phyloP scores from a whole-genome alignment of 495 filamentous ascomycete genomes.

The Jackrogersella minutella region DNA sequence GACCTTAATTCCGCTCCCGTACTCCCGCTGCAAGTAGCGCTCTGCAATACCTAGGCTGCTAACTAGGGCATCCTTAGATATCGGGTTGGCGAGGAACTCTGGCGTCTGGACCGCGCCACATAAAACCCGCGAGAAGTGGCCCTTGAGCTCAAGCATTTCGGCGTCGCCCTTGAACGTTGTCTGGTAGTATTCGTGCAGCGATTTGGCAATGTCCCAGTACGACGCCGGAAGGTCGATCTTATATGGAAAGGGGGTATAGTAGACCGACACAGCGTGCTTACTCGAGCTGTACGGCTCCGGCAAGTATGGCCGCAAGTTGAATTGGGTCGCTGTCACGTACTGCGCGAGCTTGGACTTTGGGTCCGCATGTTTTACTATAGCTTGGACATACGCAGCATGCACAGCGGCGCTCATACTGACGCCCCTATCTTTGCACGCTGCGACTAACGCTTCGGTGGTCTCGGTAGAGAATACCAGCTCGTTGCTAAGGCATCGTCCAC shows the following conservation, averaged over 20 bases:
- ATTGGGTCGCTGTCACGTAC: constrained; percentile 33
- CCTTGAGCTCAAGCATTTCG: constrained; percentile 24
- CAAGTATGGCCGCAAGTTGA: constrained; percentile 32
- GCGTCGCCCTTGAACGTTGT: constrained; percentile 21
- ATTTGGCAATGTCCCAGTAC: constrained; percentile 26
- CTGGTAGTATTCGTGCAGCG: constrained; percentile 26
- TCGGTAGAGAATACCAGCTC: constrained; percentile 26
- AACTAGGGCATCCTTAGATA: constrained; percentile 31
- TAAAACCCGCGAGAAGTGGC: constrained; percentile 14
- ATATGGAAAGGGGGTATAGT: constrained; percentile 26
- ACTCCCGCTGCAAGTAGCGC: constrained; percentile 24
- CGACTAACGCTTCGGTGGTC: constrained; percentile 14
- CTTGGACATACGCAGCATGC: constrained; percentile 28
- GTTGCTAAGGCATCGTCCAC: constrained; percentile 15
- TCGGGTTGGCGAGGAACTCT: constrained; percentile 29
- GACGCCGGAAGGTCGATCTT: constrained; percentile 26
- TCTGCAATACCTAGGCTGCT: constrained; percentile 32
- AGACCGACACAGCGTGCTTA: constrained; percentile 28
- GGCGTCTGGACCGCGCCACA: constrained; percentile 21
- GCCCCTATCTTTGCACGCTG: constrained; percentile 19
- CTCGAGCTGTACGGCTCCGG: constrained; percentile 31
- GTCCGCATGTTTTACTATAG: constrained; percentile 27
- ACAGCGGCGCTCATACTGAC: constrained; percentile 19
- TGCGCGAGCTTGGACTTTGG: constrained; percentile 25
- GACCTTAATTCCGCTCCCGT: constrained; percentile 33